Evolutionary conservation across 1,139 yeast genomes (phyloP).

Genomic region (Petasospora rhodanensis): DNA sequence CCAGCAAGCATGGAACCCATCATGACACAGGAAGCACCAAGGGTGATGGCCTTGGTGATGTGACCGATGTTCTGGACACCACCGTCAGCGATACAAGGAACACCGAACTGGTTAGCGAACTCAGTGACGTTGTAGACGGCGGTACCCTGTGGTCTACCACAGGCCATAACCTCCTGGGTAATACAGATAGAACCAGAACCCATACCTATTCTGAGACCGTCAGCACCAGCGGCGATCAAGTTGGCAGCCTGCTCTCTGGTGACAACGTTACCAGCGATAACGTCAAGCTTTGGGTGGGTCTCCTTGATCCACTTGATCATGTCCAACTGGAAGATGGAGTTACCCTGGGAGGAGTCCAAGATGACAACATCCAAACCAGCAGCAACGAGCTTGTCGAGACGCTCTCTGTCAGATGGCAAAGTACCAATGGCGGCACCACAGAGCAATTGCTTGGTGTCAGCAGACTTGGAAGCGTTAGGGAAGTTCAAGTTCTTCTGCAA

Average conservation of each 20-base stretch:
- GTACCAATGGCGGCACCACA: slow-evolving; percentile 99
- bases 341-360: slow-evolving; percentile 95
- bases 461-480: slow-evolving; percentile 94
- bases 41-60: slow-evolving; percentile 91
- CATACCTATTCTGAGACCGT: slow-evolving; percentile 98
- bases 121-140: slow-evolving; percentile 87
- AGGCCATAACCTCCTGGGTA: slow-evolving; percentile 99
- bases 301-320: slow-evolving; percentile 90
- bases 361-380: slow-evolving; percentile 98
- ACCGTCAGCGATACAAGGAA: slow-evolving; percentile 98
- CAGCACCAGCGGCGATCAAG: slow-evolving; percentile 94
- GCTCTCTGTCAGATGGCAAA: slow-evolving; percentile 78
- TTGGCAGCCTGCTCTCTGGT: slow-evolving; percentile 98
- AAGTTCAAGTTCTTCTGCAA: slow-evolving; percentile 91
- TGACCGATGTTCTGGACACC: slow-evolving; percentile 99
- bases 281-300: slow-evolving; percentile 74
- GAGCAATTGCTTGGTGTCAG: slow-evolving; percentile 87
- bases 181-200: slow-evolving; percentile 99
- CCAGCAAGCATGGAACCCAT: slow-evolving; percentile 99
- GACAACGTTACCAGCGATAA: slow-evolving; percentile 97
- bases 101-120: slow-evolving; percentile 85
- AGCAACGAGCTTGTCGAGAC: slow-evolving; percentile 78
- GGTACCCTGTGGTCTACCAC: slow-evolving; percentile 99
- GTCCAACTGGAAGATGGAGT: slow-evolving; percentile 89
- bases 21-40: slow-evolving; percentile 98